Percentiles rank a stretch among this genome's conserved stretches.
phyloP scores from a whole-genome alignment of 257 asterid genomes.

The Gentiana macrophylla region DNA sequence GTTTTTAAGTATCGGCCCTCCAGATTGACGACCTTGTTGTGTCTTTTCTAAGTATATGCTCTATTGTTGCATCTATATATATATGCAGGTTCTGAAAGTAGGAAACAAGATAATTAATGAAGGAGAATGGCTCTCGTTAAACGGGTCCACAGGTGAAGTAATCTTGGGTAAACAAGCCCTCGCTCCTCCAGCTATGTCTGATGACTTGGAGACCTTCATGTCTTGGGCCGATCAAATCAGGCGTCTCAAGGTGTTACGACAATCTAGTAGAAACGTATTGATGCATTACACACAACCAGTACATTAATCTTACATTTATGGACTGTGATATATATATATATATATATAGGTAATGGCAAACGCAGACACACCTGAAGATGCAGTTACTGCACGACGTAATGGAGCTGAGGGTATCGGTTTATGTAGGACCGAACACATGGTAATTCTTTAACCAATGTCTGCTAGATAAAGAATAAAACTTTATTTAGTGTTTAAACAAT shows the following conservation, averaged over 20 bases:
- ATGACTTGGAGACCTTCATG: conserved; percentile 75
- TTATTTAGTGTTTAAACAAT: background rate
- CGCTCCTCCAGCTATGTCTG: conserved; percentile 71
- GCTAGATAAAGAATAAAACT: background rate
- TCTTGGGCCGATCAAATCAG: conserved; percentile 78
- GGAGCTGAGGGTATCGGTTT: conserved; percentile 97
- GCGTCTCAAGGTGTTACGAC: conserved; percentile 48
- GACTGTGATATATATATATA: background rate
- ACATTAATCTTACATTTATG: background rate
- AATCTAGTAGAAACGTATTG: background rate
- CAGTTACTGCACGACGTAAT: conserved; percentile 67
- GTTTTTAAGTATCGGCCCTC: no score
- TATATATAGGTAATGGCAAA: conserved; percentile 85
- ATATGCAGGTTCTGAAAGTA: conserved; percentile 39
- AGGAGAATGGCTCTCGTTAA: conserved; percentile 89
- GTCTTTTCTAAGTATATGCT: no score
- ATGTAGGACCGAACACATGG: conserved; percentile 98
- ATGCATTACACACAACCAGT: background rate
- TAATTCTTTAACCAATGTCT: conserved; percentile 6
- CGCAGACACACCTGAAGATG: conserved; percentile 97
- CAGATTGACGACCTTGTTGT: no score
- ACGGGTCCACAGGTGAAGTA: conserved; percentile 93
- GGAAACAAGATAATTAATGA: conserved; percentile 45
- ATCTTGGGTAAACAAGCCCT: conserved; percentile 76
- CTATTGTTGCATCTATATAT: conserved; percentile 7